Evolutionary conservation across 2,329 filamentous ascomycete genomes (phyloP).

Genomic region (Fusarium pininemorale): DNA sequence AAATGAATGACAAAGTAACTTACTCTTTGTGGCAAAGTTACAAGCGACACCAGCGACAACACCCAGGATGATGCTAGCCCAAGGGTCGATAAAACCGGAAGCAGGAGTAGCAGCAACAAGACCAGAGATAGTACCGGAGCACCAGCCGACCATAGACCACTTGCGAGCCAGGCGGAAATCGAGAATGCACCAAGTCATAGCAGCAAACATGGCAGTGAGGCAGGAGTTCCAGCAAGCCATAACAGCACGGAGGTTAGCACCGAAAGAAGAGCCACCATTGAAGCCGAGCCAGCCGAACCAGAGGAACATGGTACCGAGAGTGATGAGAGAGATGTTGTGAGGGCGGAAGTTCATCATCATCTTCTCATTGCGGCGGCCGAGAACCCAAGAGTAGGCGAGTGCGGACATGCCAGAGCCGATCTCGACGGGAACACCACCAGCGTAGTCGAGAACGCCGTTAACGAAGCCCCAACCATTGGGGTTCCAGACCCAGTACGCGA

Average conservation of each 20-base stretch:
- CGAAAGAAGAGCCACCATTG: slow-evolving; percentile 95
- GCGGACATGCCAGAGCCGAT: slow-evolving; percentile 94
- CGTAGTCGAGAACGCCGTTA: slow-evolving; percentile 94
- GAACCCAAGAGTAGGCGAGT: slow-evolving; percentile 93
- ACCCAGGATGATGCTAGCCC: slow-evolving; percentile 73
- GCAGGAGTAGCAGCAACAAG: slow-evolving; percentile 76
- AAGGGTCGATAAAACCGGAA: slow-evolving; percentile 73
- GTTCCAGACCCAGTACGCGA: slow-evolving; percentile 98
- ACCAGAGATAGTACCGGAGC: slow-evolving; percentile 75
- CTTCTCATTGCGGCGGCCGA: slow-evolving; percentile 95
- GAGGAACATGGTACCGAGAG: slow-evolving; percentile 91
- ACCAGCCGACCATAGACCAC: slow-evolving; percentile 85
- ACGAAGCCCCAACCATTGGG: slow-evolving; percentile 90
- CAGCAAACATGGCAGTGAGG: slow-evolving; percentile 89
- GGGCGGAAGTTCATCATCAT: slow-evolving; percentile 99
- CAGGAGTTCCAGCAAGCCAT: slow-evolving; percentile 99
- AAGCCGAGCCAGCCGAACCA: slow-evolving; percentile 99
- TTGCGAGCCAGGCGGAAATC: slow-evolving; percentile 95
- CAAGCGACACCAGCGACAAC: slow-evolving; percentile 71
- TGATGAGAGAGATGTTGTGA: slow-evolving; percentile 97
- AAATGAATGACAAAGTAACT: slow-evolving; percentile 8
- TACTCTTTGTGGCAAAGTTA: slow-evolving; percentile 73
- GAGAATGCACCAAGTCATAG: slow-evolving; percentile 92
- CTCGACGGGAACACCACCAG: slow-evolving; percentile 95
- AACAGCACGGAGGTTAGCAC: slow-evolving; percentile 90